A percentile compares a stretch with the other conserved stretches of the same genome.
Conservation (phyloP, 805 yeast genomes). For the Cyberlindnera saturnus region DNA sequence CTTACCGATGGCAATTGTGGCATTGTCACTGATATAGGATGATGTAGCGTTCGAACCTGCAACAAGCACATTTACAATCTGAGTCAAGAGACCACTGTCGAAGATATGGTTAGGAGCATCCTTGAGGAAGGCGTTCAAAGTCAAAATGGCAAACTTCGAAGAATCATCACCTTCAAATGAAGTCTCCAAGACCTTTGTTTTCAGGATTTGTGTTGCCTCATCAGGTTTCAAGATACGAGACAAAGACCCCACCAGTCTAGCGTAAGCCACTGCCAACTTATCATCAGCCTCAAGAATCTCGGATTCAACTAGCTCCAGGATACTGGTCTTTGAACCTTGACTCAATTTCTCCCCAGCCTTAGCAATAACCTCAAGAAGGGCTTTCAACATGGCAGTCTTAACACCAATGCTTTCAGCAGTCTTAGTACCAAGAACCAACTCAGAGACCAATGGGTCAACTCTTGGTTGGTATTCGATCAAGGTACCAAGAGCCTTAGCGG, state of each 20-base stretch:
- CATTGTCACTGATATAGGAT: conserved; percentile 64
- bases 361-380: conserved; percentile 72
- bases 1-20: conserved; percentile 79
- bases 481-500: conserved; percentile 86
- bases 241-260: conserved; percentile 70
- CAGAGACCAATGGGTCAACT: conserved; percentile 87
- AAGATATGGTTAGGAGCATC: conserved; percentile 67
- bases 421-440: conserved; percentile 71
- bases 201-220: conserved; percentile 57
- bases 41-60: conserved; percentile 34
- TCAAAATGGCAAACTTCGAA: conserved; percentile 59
- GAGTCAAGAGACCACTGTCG: conserved; percentile 41
- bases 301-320: conserved; percentile 69
- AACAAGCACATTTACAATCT: conserved; percentile 44
- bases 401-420: conserved; percentile 62
- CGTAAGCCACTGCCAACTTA: conserved; percentile 67
- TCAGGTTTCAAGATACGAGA: conserved; percentile 58
- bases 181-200: conserved; percentile 49
- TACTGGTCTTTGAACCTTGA: conserved; percentile 61
- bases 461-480: conserved; percentile 86
- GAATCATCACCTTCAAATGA: conserved; percentile 36
- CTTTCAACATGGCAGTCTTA: conserved; percentile 79
- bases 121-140: conserved; percentile 73
- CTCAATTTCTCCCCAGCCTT: conserved; percentile 76
- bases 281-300: conserved; percentile 54